Percentiles rank a stretch among this genome's conserved stretches.
phyloP scores from a whole-genome alignment of 208 protist species.

The Trypanosoma mega region DNA sequence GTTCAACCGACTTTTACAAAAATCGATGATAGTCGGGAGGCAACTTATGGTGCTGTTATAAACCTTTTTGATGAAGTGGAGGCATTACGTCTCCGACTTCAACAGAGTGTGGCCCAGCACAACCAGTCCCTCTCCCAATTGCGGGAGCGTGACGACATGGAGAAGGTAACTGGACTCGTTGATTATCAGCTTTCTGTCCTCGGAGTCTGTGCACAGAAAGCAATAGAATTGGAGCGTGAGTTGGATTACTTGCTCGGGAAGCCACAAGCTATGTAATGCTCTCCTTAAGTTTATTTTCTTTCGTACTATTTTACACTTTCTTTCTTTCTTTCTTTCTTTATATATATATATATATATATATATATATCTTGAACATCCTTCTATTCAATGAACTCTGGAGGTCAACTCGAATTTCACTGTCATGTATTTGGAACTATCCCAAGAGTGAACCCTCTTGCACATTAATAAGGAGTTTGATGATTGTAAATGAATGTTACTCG shows the following conservation, averaged over 20 bases:
- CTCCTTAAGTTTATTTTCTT: too few species aligned
- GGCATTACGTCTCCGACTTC: conserved; percentile 47
- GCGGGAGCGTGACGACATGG: conserved; percentile 43
- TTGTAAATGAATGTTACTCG: too few species aligned
- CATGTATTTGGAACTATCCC: too few species aligned
- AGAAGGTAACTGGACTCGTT: conserved; percentile 47
- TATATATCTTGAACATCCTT: conserved; percentile 1
- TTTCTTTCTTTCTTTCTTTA: conserved; percentile 15
- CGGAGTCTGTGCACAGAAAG: conserved; percentile 44
- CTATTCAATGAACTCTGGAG: too few species aligned
- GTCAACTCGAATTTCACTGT: too few species aligned
- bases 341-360: conserved; percentile 9
- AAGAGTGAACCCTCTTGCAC: too few species aligned
- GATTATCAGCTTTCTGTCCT: conserved; percentile 66
- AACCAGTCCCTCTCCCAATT: conserved; percentile 42
- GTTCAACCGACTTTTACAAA: conserved; percentile 23
- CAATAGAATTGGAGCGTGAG: conserved; percentile 57
- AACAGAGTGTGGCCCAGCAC: conserved; percentile 53
- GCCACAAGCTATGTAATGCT: conserved; percentile 6
- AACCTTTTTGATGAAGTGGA: conserved; percentile 70
- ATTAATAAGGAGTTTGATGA: too few species aligned
- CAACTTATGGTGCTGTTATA: conserved; percentile 54
- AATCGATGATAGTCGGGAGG: conserved; percentile 40
- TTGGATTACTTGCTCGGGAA: conserved; percentile 60
- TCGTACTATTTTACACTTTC: background rate